Percentiles rank a stretch among this genome's conserved stretches.
phyloP scores from a whole-genome alignment of 1,139 yeast species.

The Casaregolazyma lundiana region DNA sequence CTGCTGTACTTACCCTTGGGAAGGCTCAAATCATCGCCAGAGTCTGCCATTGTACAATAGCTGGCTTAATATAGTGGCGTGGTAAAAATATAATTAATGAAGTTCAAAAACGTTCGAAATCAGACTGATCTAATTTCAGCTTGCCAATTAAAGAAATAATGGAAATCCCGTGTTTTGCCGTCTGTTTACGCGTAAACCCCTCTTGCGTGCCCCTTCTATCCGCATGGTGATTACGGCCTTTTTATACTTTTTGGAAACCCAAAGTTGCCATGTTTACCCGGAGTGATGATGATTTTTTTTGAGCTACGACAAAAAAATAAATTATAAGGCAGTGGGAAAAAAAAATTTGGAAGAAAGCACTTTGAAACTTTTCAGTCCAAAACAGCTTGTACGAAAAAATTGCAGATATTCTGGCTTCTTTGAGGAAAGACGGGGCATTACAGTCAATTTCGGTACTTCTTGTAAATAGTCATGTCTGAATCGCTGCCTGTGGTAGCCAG shows the following conservation, averaged over 20 bases:
- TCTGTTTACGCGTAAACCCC: no score
- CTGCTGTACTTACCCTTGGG: constrained; percentile 34
- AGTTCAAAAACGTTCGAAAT: not conserved
- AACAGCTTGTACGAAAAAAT: not conserved
- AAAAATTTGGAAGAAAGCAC: no score
- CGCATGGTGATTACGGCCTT: not conserved
- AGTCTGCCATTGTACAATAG: constrained; percentile 27
- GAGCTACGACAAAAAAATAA: not conserved
- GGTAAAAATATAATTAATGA: not conserved
- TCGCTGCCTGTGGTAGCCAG: constrained; percentile 25
- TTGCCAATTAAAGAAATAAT: not conserved
- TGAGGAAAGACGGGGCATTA: no score
- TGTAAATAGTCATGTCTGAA: constrained; percentile 13
- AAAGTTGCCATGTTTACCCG: not conserved
- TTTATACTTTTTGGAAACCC: not conserved
- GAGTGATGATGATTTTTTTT: not conserved
- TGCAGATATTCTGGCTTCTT: not conserved
- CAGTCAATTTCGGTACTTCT: no score
- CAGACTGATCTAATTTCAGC: not conserved
- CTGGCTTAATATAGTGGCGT: no score
- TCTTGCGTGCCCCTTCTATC: not conserved
- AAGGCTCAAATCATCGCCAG: constrained; percentile 38
- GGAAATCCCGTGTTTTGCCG: not conserved
- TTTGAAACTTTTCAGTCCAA: not conserved
- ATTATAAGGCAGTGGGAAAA: not conserved